Percentiles rank a stretch among this genome's conserved stretches.
Conservation (phyloP, 495 filamentous ascomycete genomes). For the Bacidia rubella region DNA sequence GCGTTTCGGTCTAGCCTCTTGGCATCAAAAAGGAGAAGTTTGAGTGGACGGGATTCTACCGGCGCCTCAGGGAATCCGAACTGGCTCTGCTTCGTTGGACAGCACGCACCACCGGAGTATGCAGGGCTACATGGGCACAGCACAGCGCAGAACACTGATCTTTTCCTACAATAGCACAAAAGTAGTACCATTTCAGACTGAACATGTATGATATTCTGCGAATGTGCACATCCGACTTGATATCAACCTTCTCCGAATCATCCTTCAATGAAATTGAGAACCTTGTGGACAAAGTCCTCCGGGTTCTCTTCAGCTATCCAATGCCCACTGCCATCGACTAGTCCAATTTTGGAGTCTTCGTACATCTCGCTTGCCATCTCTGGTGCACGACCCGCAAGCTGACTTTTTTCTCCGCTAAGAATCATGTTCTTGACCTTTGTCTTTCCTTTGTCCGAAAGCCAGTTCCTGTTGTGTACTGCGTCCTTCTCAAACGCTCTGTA, state of each 20-base stretch:
- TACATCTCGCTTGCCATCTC: conserved; percentile 26
- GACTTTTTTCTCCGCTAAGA: conserved; percentile 24
- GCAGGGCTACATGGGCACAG: no score
- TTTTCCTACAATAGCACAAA: no score
- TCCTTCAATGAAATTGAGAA: conserved; percentile 22
- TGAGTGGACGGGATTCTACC: background rate
- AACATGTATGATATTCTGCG: background rate
- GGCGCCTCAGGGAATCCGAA: background rate
- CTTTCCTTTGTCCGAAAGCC: conserved; percentile 27
- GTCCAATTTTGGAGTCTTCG: conserved; percentile 17
- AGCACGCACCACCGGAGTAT: no score
- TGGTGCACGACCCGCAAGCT: conserved; percentile 16
- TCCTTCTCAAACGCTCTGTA: conserved; percentile 34
- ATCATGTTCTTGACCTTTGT: conserved; percentile 24
- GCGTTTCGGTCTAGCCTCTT: background rate
- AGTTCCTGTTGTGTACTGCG: conserved; percentile 23
- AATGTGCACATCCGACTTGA: no score
- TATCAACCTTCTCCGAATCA: background rate
- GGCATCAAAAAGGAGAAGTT: background rate
- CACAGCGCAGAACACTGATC: no score
- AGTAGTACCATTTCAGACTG: background rate
- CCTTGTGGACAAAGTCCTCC: conserved; percentile 24
- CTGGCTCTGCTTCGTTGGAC: background rate
- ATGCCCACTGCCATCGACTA: conserved; percentile 25
- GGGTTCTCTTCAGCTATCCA: conserved; percentile 31